Base-by-base conservation (phyloP, 345 rosid genomes). In the Linum usitatissimum region DNA sequence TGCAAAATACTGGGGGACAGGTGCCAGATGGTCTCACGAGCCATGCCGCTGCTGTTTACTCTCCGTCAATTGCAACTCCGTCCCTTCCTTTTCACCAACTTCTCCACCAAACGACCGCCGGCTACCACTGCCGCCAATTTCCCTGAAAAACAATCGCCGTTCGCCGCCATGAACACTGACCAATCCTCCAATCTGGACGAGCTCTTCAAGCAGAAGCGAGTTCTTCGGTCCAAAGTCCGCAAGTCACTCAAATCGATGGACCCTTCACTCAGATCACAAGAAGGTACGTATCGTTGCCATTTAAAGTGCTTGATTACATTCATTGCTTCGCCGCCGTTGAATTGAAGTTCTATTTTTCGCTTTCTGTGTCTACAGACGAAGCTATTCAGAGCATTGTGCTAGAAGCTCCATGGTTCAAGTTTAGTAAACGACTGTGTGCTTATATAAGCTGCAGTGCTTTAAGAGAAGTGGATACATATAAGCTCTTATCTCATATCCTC, bases 391-490 rank as follows among this genome's bases (percentile, higher is more conserved):
- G 70, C 17, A 71, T 75, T 73, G 84, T 88, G 64, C 70, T 86
- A 71, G 87, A 82, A 71, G 78, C 96, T 68, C 87, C 85, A 7
- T 93, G 91, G 97, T 90, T 93, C 75, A 87, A 79, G 68, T 87
- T 92, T 42, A 70, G 86, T 66, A 58, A 64, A 82, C 73, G 92
- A 45, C 59, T 93, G 68, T 87, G 99, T 66, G 96, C 96, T 59
- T 93, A 87, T 72, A 80, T 90, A 70, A 86, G 92, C 77, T 87
- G 97, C 83, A 79, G 74, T 56, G 79, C 92, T 63, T 67, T 90
- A 54, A 75, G 85, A 21, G 99, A 93, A 79, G 99, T 93, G n/a
- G 84, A 86, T 65, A 86, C 96, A 30, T 84, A 80, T 4, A 78
- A 64, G 60, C 67, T 90, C 67, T 68, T 87, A 28, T 77, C 86